phyloP scores from a whole-genome alignment of 345 rosid genomes.

The Gossypium rotundifolium region DNA sequence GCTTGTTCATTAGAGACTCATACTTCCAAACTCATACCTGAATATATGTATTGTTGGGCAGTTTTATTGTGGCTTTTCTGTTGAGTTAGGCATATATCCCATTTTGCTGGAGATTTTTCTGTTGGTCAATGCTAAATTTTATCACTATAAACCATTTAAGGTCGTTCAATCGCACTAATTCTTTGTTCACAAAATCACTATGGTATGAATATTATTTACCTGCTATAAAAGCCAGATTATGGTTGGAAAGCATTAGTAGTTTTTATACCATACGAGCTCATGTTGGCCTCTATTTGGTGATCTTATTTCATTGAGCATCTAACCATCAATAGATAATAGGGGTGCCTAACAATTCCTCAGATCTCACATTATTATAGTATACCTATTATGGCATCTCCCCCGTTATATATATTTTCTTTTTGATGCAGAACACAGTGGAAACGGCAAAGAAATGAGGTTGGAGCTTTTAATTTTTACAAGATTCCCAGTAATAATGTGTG shows the following conservation, averaged over 20 bases:
- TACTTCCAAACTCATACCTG: neutral
- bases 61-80: neutral
- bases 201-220: conserved; percentile 1
- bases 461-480: neutral
- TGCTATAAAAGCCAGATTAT: neutral
- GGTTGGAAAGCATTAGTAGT: neutral
- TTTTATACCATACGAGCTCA: neutral
- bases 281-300: neutral
- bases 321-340: neutral
- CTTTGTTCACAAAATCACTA: neutral
- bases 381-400: conserved; percentile 8
- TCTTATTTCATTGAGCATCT: neutral
- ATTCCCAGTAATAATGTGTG: conserved; percentile 9
- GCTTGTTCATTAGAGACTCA: neutral
- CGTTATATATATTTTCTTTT: neutral
- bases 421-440: conserved; percentile 34
- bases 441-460: neutral
- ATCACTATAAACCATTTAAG: neutral
- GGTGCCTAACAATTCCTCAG: conserved; percentile 1
- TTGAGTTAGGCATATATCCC: neutral
- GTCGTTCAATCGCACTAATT: neutral
- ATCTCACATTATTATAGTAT: neutral
- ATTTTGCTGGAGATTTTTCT: neutral
- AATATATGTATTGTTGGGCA: neutral
- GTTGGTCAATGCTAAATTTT: neutral